phyloP scores from a whole-genome alignment of 2,329 filamentous ascomycete species.

The Sporothrix dimorphospora region DNA sequence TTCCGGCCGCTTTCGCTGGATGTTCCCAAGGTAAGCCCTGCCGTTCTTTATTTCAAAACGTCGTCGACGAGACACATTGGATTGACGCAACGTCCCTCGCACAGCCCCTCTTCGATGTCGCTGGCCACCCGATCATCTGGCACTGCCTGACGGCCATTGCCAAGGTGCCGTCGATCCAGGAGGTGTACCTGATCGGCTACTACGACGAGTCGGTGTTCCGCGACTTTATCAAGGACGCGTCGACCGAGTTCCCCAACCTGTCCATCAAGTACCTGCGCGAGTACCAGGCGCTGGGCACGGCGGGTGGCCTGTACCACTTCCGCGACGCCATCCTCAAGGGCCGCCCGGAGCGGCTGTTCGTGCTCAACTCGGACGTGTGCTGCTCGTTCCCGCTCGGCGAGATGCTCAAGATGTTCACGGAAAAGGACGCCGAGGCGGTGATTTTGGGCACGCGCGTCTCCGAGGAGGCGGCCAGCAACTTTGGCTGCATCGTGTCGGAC shows the following conservation, averaged over 20 bases:
- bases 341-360: conserved; percentile 91
- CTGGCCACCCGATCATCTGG: conserved; percentile 97
- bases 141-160: conserved; percentile 92
- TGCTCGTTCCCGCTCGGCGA: conserved; percentile 95
- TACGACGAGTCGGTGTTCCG: conserved; percentile 97
- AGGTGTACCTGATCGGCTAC: conserved; percentile 98
- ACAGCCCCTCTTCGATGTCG: conserved; percentile 98
- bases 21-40: conserved; percentile 75
- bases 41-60: neutral
- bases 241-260: conserved; percentile 82
- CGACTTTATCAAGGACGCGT: conserved; percentile 94
- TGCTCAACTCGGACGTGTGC: conserved; percentile 97
- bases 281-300: conserved; percentile 94
- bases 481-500: conserved; percentile 97
- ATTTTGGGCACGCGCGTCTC: conserved; percentile 91
- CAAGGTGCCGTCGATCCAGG: conserved; percentile 86
- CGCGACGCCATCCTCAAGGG: conserved; percentile 98
- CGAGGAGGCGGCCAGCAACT: conserved; percentile 91
- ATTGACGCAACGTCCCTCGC: conserved; percentile 23
- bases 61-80: neutral
- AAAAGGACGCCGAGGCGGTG: conserved; percentile 94
- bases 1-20: conserved; percentile 95
- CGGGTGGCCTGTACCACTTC: conserved; percentile 97
- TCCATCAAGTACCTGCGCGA: conserved; percentile 95
- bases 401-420: conserved; percentile 92